A percentile compares a stretch with the other conserved stretches of the same genome.
Evolutionary conservation across 2,329 filamentous ascomycete species (phyloP).

Genomic region (Zarea fungicola): DNA sequence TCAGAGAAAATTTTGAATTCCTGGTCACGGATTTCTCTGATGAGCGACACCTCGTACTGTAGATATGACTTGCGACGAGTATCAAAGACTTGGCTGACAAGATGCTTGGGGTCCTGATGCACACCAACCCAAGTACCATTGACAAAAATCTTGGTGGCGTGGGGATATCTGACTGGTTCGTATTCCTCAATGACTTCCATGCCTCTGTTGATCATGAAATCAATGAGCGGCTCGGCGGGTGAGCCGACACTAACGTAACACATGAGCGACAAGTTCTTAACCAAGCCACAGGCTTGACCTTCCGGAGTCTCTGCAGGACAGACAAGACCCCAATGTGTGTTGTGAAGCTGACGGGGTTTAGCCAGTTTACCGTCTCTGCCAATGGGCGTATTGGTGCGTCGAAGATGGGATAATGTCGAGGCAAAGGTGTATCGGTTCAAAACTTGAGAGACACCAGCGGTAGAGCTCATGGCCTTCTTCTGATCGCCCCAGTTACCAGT

Average conservation of each 20-base stretch:
- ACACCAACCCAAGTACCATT: constrained; percentile 98
- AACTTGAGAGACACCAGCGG: constrained; percentile 96
- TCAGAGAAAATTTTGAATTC: constrained; percentile 99
- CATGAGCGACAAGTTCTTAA: constrained; percentile 97
- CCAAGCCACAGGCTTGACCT: constrained; percentile 94
- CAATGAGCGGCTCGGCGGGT: constrained; percentile 80
- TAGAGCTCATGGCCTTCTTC: constrained; percentile 93
- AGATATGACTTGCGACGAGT: constrained; percentile 78
- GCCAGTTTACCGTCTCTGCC: constrained; percentile 97
- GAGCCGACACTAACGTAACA: constrained; percentile 97
- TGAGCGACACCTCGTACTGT: constrained; percentile 87
- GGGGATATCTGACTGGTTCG: constrained; percentile 75
- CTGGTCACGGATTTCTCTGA: constrained; percentile 92
- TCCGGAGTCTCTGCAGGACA: constrained; percentile 97
- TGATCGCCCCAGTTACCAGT: constrained; percentile 99
- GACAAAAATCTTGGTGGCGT: constrained; percentile 96
- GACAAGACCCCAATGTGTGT: constrained; percentile 96
- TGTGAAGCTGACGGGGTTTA: constrained; percentile 95
- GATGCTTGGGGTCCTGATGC: constrained; percentile 78
- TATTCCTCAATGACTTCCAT: constrained; percentile 98
- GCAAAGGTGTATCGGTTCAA: constrained; percentile 96
- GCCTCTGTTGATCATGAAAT: constrained; percentile 92
- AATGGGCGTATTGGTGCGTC: constrained; percentile 95
- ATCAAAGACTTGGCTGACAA: constrained; percentile 73
- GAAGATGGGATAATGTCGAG: constrained; percentile 92